Conservation (phyloP, 345 rosid species). For the Pugionium dolabratum region DNA sequence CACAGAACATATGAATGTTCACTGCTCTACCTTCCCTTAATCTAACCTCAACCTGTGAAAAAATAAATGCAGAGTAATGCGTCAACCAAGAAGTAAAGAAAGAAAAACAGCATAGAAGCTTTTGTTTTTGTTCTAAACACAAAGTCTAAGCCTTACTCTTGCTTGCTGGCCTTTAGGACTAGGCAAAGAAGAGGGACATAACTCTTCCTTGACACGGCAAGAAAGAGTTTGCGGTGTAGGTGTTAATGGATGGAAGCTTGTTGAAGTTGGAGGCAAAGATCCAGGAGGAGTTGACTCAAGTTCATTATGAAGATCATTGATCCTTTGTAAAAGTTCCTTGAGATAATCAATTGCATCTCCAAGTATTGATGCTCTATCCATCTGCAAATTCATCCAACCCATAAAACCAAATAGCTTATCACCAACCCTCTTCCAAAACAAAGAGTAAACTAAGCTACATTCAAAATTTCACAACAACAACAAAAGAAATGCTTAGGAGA, state of each 20-base stretch:
- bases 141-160: constrained; percentile 50
- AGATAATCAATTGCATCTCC: constrained; percentile 96
- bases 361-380: constrained; percentile 97
- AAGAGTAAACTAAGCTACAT: constrained; percentile 17
- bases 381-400: constrained; percentile 49
- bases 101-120: neutral
- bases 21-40: constrained; percentile 95
- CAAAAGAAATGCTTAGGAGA: neutral
- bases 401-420: constrained; percentile 4
- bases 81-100: neutral
- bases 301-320: constrained; percentile 87
- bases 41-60: constrained; percentile 80
- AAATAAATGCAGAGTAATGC: neutral
- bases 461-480: constrained; percentile 1
- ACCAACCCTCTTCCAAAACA: neutral
- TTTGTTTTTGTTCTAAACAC: neutral
- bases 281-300: constrained; percentile 78
- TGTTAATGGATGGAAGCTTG: constrained; percentile 80
- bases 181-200: constrained; percentile 64
- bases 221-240: constrained; percentile 81
- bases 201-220: constrained; percentile 74
- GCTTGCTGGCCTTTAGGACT: constrained; percentile 86
- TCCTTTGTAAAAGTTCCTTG: constrained; percentile 92
- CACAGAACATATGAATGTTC: constrained; percentile 96
- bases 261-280: constrained; percentile 56